These are phyloP conservation scores for Moesziomyces parantarcticus DNA, from an alignment of 1,284 basidiomycete species.

Conservation along the genomic window DNA sequence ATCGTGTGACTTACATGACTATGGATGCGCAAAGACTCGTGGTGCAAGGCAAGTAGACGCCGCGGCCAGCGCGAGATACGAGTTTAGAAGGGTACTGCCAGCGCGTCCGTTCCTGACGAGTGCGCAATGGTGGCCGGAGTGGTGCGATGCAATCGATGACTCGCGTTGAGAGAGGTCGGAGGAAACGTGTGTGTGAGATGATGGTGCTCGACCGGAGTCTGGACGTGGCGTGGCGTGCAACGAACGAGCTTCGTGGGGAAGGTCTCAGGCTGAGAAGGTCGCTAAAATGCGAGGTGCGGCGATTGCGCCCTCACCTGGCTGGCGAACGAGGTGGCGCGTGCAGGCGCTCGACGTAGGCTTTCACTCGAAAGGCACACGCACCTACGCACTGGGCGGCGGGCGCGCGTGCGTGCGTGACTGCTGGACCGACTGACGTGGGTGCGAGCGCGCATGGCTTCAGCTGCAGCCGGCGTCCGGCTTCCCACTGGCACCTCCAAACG, in stretches of 20 bases:
- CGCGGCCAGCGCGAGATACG: not conserved
- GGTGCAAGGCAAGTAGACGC: not conserved
- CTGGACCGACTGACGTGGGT: not conserved
- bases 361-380: too few species aligned
- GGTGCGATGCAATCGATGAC: not conserved
- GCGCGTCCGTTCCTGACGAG: not conserved
- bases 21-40: not conserved
- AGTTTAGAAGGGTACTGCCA: not conserved
- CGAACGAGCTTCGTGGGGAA: not conserved
- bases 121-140: not conserved
- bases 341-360: not conserved
- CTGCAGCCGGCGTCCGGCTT: too few species aligned
- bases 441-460: not conserved
- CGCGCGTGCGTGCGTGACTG: not conserved
- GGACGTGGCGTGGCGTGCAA: too few species aligned
- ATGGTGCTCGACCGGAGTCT: not conserved
- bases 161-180: too few species aligned
- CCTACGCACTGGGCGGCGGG: too few species aligned
- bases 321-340: not conserved
- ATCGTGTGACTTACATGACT: conserved; percentile 17
- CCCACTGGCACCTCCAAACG: too few species aligned
- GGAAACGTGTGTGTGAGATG: too few species aligned
- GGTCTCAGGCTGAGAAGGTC: not conserved
- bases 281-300: not conserved
- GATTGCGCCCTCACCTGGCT: not conserved